Percentiles rank a stretch among this genome's conserved stretches.
phyloP scores from a whole-genome alignment of 163 green algal species.

The Chlamydomonas reinhardtii region DNA sequence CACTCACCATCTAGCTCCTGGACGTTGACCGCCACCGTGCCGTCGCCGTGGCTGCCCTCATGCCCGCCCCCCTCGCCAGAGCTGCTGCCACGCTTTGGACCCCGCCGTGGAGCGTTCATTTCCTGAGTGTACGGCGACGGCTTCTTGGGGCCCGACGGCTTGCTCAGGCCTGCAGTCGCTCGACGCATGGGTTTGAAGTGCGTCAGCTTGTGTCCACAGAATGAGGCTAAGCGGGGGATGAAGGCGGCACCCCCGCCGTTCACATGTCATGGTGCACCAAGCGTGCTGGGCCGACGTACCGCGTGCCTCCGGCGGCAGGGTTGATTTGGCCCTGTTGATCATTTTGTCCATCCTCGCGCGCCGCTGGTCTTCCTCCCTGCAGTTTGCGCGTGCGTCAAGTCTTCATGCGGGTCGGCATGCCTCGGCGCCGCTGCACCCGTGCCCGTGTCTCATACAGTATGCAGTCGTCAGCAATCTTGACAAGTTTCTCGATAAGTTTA shows the following conservation, averaged over 20 bases:
- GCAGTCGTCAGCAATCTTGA: too few species aligned
- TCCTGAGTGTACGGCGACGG: constrained; percentile 28
- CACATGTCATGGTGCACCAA: too few species aligned
- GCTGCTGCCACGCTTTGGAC: not conserved
- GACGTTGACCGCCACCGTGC: not conserved
- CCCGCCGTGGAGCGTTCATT: not conserved
- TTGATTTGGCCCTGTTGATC: constrained; percentile 45
- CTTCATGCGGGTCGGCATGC: too few species aligned
- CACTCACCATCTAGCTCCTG: constrained; percentile 27
- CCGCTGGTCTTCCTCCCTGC: constrained; percentile 58
- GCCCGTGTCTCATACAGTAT: too few species aligned
- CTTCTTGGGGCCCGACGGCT: not conserved
- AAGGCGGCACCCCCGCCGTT: too few species aligned
- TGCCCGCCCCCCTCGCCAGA: not conserved
- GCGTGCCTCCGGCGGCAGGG: constrained; percentile 26
- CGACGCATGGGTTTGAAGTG: too few species aligned
- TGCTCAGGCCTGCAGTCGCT: not conserved
- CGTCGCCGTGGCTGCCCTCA: not conserved
- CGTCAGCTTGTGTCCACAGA: too few species aligned
- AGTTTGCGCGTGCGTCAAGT: too few species aligned
- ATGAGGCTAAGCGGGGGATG: too few species aligned
- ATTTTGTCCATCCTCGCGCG: constrained; percentile 52
- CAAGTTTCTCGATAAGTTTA: too few species aligned
- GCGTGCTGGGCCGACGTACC: too few species aligned
- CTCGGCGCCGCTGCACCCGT: too few species aligned